Base-by-base conservation (phyloP, 2,329 filamentous ascomycete species). In the Phaeosphaeria sp. region DNA sequence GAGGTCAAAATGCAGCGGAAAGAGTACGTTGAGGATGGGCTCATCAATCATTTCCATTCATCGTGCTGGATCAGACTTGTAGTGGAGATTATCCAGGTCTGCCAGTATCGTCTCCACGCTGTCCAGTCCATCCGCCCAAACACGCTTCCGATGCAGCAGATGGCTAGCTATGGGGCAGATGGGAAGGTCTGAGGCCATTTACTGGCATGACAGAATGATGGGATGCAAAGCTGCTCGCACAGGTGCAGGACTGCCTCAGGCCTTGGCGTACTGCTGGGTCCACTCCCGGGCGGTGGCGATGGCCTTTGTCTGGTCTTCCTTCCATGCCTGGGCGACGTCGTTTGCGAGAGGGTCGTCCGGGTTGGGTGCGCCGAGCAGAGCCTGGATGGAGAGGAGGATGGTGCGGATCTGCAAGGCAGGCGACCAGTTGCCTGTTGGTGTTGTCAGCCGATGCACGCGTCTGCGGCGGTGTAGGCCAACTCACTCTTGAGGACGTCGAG, bases 261-360 rank as follows among this genome's bases (percentile, higher is more conserved):
- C 62, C 63, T 75, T 75, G 9, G 93, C 93, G 75, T 95, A 92
- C 68, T 90, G 89, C 76, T 85, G 84, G 13, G 95, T 98, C 94
- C 95, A 98, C 72, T 97, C 92, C 73, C 86, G 90, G 17, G 94
- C 94, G 7, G 93, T 98, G 65, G 90, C 88, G 70, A 99, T 98
- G 22, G 95, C 95, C 48, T 91, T 92, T 64, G 89, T 88, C 79
- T 98, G 92, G 73, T 99, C 89, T 73, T 98, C 93, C 82, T 98
- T 97, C 95, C 95, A 99, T 74, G 90, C 89, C 83, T 98, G 96
- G 36, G 95, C 95, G 43, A 99, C 95, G 66, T 99, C 94, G 74
- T 97, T 96, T 50, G 95, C 96, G 43, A 99, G 87, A n/a, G 95
- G 96, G 74, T 99, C 95, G 73, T 99, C 95, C 27, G 96, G 95